A percentile compares a stretch with the other conserved stretches of the same genome.
These are phyloP conservation scores for Xylaria cubensis DNA, from an alignment of 495 filamentous ascomycete species.

Conservation along the genomic window DNA sequence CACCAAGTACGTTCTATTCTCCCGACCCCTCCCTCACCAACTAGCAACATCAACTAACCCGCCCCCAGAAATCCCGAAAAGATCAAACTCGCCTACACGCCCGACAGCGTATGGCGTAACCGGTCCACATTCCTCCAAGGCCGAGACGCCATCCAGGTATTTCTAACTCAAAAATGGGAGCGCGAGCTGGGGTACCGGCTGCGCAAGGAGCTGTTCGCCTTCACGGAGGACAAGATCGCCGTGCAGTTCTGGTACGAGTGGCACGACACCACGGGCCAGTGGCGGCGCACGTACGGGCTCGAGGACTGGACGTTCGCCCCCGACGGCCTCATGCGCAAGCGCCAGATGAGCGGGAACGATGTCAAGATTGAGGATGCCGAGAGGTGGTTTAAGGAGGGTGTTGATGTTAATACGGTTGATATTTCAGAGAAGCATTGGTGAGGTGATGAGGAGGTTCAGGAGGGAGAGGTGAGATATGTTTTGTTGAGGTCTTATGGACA, in stretches of 20 bases:
- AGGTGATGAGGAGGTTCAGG: conserved; percentile 20
- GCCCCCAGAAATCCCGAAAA: conserved; percentile 61
- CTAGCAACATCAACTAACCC: not conserved
- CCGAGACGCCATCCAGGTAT: conserved; percentile 69
- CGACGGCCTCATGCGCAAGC: conserved; percentile 82
- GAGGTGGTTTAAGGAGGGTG: conserved; percentile 72
- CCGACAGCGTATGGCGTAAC: conserved; percentile 84
- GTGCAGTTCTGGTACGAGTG: conserved; percentile 96
- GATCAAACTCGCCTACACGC: conserved; percentile 77
- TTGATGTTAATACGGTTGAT: conserved; percentile 75
- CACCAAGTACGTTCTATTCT: conserved; percentile 60
- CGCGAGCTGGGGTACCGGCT: conserved; percentile 76
- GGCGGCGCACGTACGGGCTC: conserved; percentile 89
- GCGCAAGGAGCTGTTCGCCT: conserved; percentile 88
- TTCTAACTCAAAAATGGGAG: conserved; percentile 79
- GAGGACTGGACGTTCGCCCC: conserved; percentile 92
- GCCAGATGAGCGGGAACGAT: conserved; percentile 94
- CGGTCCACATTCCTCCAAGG: conserved; percentile 74
- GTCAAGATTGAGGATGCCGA: conserved; percentile 68
- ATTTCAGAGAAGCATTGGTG: conserved; percentile 63
- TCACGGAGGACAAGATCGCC: conserved; percentile 73
- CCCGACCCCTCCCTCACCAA: not conserved
- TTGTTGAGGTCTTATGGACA: too few relatives aligned
- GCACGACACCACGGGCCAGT: conserved; percentile 74
- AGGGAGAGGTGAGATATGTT: too few relatives aligned